Conservation (phyloP, 1,284 basidiomycete genomes). For the Trichosporon coremiiforme region DNA sequence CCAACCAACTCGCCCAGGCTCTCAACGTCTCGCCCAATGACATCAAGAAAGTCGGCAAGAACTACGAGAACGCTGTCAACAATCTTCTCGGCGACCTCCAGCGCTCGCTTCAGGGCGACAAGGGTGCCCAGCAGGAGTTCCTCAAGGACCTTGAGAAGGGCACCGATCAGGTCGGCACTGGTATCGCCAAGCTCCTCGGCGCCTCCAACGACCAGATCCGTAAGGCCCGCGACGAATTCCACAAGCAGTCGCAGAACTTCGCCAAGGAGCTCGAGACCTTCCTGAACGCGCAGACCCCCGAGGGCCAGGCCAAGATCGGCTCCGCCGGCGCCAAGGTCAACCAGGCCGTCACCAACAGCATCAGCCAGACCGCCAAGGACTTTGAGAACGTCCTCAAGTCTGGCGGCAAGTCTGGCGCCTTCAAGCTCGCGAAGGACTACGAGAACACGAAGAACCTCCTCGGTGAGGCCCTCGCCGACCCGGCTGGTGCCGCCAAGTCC, state of each 20-base stretch:
- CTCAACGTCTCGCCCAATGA: conserved; percentile 2
- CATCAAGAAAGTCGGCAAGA: neutral
- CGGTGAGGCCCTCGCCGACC: conserved; percentile 4
- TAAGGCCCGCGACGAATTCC: conserved; percentile 12
- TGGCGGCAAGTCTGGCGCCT: neutral
- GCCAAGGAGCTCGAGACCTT: conserved; percentile 12
- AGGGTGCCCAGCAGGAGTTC: conserved; percentile 8
- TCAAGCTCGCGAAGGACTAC: conserved; percentile 18
- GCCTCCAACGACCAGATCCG: conserved; percentile 15
- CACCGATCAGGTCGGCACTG: conserved; percentile 12
- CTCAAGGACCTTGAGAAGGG: conserved; percentile 9
- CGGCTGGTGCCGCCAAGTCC: neutral
- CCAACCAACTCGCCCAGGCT: conserved; percentile 14
- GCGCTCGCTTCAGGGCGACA: neutral
- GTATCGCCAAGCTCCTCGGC: conserved; percentile 9
- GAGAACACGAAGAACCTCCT: conserved; percentile 17
- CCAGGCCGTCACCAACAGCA: conserved; percentile 11
- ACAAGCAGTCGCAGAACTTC: conserved; percentile 7
- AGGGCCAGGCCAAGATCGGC: conserved; percentile 9
- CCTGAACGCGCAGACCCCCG: conserved; percentile 7
- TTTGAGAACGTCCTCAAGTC: conserved; percentile 11
- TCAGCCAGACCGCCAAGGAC: conserved; percentile 9
- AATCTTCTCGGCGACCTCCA: conserved; percentile 5
- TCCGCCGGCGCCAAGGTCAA: conserved; percentile 14
- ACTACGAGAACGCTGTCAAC: conserved; percentile 8